Base-by-base conservation (phyloP, 306 rosid species). In the Prunus davidiana region DNA sequence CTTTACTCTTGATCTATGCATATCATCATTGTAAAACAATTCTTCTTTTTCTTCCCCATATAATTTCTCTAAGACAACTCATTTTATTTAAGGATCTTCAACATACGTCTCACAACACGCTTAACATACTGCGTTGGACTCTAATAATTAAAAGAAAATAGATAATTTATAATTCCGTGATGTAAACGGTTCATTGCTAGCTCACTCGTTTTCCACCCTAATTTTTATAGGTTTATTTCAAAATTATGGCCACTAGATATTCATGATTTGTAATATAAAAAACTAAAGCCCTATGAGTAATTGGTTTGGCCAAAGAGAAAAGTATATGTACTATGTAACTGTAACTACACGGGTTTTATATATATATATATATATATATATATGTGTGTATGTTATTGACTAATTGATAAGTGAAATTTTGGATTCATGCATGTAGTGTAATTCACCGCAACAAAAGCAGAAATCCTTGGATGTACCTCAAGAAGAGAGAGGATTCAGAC, bases 1-100 rank as follows among this genome's bases (percentile, higher is more conserved):
- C 81, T 79, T 79, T 58, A 62, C 65, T 64, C n/a, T 58, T 67
- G 12, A 71, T 72, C 22, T 67, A 73, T 73, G 38, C 72, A 22
- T 54, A 63, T 50, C 60, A 64, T 69, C 78, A 78, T 47, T 73
- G 73, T 65, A 62, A 54, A 12, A 60, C 38, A 43, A 73, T 77
- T 64, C n/a, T 10, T 65, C 66, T 16, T 27, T 81, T 25, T 63
- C 20, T 55, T 30, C 43, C 10, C 38, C 63, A 64, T 64, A 30
- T 8, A 15, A 7, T 64, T 28, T 3, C n/a, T 24, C 8, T 11
- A 58, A 24, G 34, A 60, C 3, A 56, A 56, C 13, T 56, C 11
- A 10, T 38, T 38, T 38, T 38, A 38, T 38, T 38, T 38, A 38
- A 6, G 8, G 25, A 55, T 55, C 24, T 55, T 55, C 27, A n/a